Base-by-base conservation (phyloP, 2,329 filamentous ascomycete genomes). In the Cordyceps farinosa region DNA sequence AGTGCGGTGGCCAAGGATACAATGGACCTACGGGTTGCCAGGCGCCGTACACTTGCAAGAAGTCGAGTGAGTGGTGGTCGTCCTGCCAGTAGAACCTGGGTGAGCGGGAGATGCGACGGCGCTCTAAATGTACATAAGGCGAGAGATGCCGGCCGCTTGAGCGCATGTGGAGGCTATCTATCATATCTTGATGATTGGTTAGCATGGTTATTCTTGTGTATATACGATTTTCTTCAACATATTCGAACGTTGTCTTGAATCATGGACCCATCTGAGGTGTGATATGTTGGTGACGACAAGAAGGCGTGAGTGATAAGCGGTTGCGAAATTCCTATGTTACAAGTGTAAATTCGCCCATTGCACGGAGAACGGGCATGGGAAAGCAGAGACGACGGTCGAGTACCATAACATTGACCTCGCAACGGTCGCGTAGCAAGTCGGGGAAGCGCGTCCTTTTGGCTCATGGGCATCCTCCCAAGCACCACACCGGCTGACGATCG, bases 1-100 rank as follows among this genome's bases (percentile, higher is more conserved):
- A 65, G 63, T 62, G 58, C 22, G 58, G 63, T 29, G 63, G 58
- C 3, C 7, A 55, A 11, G 63, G 58, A 38, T 65, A 65, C 40
- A 42, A 30, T n/a, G 58, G 63, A 30, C 48, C 63, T 10, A 65
- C 63, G 0, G 52, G 8, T 10, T 65, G 63, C 40, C 51, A 44
- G 36, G 9, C 58, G 8, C 58, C 63, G 5, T 58, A 36, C 32
- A 62, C 45, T 15, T 65, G 63, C 42, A 34, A 42, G n/a, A 47
- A 58, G 44, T 48, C 29, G 52, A 53, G 58, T 32, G 52, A 56
- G 22, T 62, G 58, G 58, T 65, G 63, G 63, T 65, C 63, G 9
- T 65, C 58, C 17, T 65, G 63, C 59, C 52, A 62, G 38, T 65
- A 53, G 30, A 29, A 8, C 8, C 2, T 9, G 7, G 17, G 9